A percentile compares a stretch with the other conserved stretches of the same genome.
Conservation (phyloP, 306 rosid species). For the Macrotyloma uniflorum region DNA sequence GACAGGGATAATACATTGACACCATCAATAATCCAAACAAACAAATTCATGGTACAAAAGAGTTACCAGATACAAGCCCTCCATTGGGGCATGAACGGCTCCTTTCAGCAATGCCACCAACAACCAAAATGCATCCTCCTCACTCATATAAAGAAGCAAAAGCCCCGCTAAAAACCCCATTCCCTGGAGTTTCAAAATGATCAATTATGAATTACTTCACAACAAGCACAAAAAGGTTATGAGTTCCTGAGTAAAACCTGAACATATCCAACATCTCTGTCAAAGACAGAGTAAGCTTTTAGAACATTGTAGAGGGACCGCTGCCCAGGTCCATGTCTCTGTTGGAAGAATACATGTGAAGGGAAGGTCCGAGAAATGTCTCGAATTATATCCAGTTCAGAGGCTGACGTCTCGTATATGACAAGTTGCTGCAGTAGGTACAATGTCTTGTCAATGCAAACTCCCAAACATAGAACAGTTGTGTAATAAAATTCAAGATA, state of each 20-base stretch:
- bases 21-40: background rate
- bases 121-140: slow-evolving; percentile 98
- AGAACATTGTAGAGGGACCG: slow-evolving; percentile 96
- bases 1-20: slow-evolving; percentile 5
- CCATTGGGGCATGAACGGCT: slow-evolving; percentile 99
- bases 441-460: slow-evolving; percentile 35
- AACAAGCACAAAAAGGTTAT: slow-evolving; percentile 19
- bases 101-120: slow-evolving; percentile 97
- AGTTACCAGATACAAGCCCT: slow-evolving; percentile 90
- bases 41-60: background rate
- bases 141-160: slow-evolving; percentile 97
- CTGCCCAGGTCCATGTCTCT: slow-evolving; percentile 99
- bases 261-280: slow-evolving; percentile 97
- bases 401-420: slow-evolving; percentile 92
- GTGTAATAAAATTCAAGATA: background rate
- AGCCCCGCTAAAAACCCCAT: slow-evolving; percentile 98
- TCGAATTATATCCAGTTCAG: slow-evolving; percentile 95
- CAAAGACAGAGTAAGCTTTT: slow-evolving; percentile 95
- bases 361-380: slow-evolving; percentile 98
- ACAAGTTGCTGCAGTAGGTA: slow-evolving; percentile 86
- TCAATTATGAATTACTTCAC: slow-evolving; percentile 29
- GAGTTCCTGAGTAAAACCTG: slow-evolving; percentile 63
- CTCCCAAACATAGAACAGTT: slow-evolving; percentile 6
- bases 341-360: slow-evolving; percentile 96
- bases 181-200: slow-evolving; percentile 71